Percentiles rank a stretch among this genome's conserved stretches.
Conservation (phyloP, 495 filamentous ascomycete species). For the Podospora fimiseda region DNA sequence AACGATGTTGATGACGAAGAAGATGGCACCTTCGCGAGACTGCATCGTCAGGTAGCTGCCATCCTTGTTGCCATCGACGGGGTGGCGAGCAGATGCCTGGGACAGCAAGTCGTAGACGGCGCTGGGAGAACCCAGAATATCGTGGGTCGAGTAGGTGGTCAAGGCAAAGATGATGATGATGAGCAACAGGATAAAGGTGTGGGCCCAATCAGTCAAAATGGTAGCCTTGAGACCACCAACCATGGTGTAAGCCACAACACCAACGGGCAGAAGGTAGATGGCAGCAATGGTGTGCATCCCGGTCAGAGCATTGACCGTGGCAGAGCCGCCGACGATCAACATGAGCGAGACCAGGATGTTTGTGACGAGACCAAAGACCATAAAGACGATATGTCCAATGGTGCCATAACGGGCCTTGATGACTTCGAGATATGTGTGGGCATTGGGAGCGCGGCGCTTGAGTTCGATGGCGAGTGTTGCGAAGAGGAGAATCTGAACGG, state of each 20-base stretch:
- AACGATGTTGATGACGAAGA: constrained; percentile 88
- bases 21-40: constrained; percentile 80
- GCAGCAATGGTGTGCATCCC: constrained; percentile 83
- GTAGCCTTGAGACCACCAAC: constrained; percentile 46
- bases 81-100: constrained; percentile 61
- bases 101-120: constrained; percentile 77
- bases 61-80: constrained; percentile 76
- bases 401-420: constrained; percentile 53
- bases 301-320: constrained; percentile 76
- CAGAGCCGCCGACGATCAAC: constrained; percentile 85
- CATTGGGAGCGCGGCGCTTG: constrained; percentile 80
- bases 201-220: constrained; percentile 52
- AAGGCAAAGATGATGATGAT: constrained; percentile 90
- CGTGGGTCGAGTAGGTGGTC: constrained; percentile 72
- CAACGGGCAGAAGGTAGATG: constrained; percentile 83
- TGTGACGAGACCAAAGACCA: constrained; percentile 74
- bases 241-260: constrained; percentile 72
- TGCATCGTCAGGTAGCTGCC: constrained; percentile 90
- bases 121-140: constrained; percentile 69
- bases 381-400: constrained; percentile 65
- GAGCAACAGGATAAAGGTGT: constrained; percentile 80
- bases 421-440: constrained; percentile 81
- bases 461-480: constrained; percentile 90
- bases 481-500: constrained; percentile 78
- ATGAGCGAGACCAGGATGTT: constrained; percentile 86